Evolutionary conservation across 176 grass and related monocot species (phyloP), one percentile per base, ranked within the genome.

Genomic region (Themeda triandra): DNA sequence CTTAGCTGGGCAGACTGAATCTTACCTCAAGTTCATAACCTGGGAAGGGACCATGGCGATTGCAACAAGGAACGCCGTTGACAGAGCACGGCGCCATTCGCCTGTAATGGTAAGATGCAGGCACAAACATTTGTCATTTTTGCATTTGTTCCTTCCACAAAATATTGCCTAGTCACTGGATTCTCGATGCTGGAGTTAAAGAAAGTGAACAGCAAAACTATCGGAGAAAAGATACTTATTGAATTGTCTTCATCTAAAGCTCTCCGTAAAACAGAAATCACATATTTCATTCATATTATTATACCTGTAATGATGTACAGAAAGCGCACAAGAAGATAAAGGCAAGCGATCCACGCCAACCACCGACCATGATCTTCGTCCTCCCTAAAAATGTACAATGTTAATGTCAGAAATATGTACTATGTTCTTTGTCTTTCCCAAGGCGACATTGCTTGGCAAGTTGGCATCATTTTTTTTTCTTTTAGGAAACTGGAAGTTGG

Each of bases 281-380:
- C 63, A 10, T 14, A 33, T 17, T 21, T 53, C 17, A n/a, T n/a
- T n/a, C n/a, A n/a, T 6, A 17, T 23, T 37, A 6, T 10, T 19
- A 23, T 83, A 94, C 91, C 89, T 73, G 92, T 90, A 85, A 87
- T 71, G 44, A 85, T 69, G 83, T 84, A n/a, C n/a, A n/a, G 66
- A 10, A 94, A 69, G 66, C 83, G 80, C 60, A 86, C 13, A 65
- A 94, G 76, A 67, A 90, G 77, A 42, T 79, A 75, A 27, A 97
- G 63, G 27, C 85, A 83, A 80, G 76, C 63, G 25, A 83, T 40
- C 54, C 54, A 59, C n/a, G 42, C 88, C 92, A 85, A n/a, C n/a
- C n/a, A 92, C 56, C 54, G 67, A 63, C 83, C 89, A 76, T 87
- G 81, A 13, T 92, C 80, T 53, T n/a, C n/a, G n/a, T n/a, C n/a